A percentile compares a stretch with the other conserved stretches of the same genome.
Conservation (phyloP, 805 yeast genomes). For the Pichia heedii region DNA sequence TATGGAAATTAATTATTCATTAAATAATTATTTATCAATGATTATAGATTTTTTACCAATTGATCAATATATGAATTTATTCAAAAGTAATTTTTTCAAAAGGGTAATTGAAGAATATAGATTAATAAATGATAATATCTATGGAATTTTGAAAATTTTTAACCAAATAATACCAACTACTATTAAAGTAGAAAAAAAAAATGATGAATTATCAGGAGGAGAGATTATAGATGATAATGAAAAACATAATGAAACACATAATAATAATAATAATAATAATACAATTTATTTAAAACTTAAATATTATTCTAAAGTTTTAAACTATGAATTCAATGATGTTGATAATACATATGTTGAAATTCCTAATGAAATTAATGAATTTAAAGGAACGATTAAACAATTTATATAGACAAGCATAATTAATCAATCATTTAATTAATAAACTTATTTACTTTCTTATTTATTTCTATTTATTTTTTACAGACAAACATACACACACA, state of each 20-base stretch:
- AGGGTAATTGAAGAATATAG: constrained; percentile 27
- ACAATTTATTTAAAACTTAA: constrained; percentile 8
- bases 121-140: constrained; percentile 26
- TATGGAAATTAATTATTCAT: constrained; percentile 4
- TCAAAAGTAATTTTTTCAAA: constrained; percentile 22
- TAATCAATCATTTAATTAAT: not conserved
- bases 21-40: constrained; percentile 25
- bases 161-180: not conserved
- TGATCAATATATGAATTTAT: constrained; percentile 12
- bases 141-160: constrained; percentile 27
- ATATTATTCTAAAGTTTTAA: constrained; percentile 24
- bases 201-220: too few relatives aligned
- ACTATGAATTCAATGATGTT: constrained; percentile 28
- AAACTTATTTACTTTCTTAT: not conserved
- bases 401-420: not conserved
- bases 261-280: too few relatives aligned
- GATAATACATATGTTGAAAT: constrained; percentile 27
- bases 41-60: constrained; percentile 23
- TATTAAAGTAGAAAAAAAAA: too few relatives aligned
- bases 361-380: constrained; percentile 23
- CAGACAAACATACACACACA: too few relatives aligned
- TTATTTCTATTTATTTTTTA: too few relatives aligned
- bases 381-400: constrained; percentile 14
- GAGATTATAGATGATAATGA: too few relatives aligned
- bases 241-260: not conserved